Base-by-base conservation (phyloP, 257 asterid genomes). In the Solanum dulcamara region DNA sequence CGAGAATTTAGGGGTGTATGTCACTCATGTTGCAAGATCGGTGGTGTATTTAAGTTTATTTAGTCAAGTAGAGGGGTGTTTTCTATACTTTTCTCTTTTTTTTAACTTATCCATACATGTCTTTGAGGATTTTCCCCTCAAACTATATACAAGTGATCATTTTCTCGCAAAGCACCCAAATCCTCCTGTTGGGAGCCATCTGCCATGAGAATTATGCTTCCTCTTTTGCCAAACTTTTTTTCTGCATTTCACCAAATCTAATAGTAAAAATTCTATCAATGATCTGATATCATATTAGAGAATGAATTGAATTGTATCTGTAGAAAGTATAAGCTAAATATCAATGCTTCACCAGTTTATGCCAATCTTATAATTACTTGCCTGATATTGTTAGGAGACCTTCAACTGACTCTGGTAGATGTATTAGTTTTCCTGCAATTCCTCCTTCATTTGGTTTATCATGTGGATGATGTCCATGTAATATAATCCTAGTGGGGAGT, bases 391-490 rank as follows among this genome's bases (percentile, higher is more conserved):
- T 84, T 87, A 95, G 91, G 84, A 96, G 94, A 67, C 68, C 93
- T 84, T 94, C 93, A 75, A 92, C 84, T 87, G 99, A 91, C 83
- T 89, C 90, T 14, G 99, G 98, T 84, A 95, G 96, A 92, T 93
- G 94, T 85, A 95, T 91, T 71, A 95, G 94, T 88, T 90, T 93
- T 70, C 97, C 98, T 67, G 92, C 92, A 83, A 88, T 83, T 74
- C 85, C 84, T 88, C 90, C 93, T 87, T 90, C 94, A 55, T 75
- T 87, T 80, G 84, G 79, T 84, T 91, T 92, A 84, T 90, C 88
- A 87, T 90, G 93, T 88, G 97, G 97, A 88, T 92, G 97, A 90
- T 95, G 93, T 57, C 95, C 98, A 88, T 96, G 98, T 86, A 96
- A 92, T 87, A 92, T 88, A 75, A 95, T 93, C 90, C 99, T 93